Evolutionary conservation across 164 flowering plant genomes (phyloP), one percentile per base, ranked within the genome.

Genomic region (Chimonanthus salicifolius): DNA sequence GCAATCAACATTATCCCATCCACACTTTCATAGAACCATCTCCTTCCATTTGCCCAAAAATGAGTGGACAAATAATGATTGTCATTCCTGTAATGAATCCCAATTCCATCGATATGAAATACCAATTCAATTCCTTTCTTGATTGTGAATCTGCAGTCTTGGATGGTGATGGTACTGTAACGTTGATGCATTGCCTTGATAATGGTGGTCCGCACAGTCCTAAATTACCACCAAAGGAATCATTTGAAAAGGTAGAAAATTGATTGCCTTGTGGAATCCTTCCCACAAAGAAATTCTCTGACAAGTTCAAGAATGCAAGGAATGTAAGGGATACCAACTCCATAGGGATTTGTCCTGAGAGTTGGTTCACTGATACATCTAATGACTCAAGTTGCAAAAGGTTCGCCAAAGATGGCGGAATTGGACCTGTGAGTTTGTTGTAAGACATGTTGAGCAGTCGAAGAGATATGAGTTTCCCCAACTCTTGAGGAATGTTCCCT

Each of bases 401-500:
- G 0, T 33, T 33, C 33, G 1, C 33, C 33, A 33, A 33, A 33
- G 0, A 33, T 33, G 33, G 2, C 33, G 33, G 33, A 33, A 33
- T 33, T 33, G 1, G 33, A 33, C 33, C 1, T 33, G 33, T 33
- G 33, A 33, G 33, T 33, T 33, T 33, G 33, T 33, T 33, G 0
- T 33, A 1, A 33, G 33, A 33, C 33, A 33, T 33, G 33, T 33
- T 33, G 33, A 33, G 33, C 33, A 33, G 33, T 1, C 33, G 33
- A 33, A 33, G 33, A 33, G 83, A 71, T 2, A 21, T 78, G 49
- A 89, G 76, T 0, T 75, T 3, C 50, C 86, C 88, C 0, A 87
- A 3, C 16, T 9, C 77, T n/a, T 71, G 62, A 21, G 94, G 94
- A 51, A 89, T 82, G 2, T 11, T n/a, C 13, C 90, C 91, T 3